A percentile compares a stretch with the other conserved stretches of the same genome.
phyloP scores from a whole-genome alignment of 352 stramenopile genomes.

The Phytophthora nicotianae region DNA sequence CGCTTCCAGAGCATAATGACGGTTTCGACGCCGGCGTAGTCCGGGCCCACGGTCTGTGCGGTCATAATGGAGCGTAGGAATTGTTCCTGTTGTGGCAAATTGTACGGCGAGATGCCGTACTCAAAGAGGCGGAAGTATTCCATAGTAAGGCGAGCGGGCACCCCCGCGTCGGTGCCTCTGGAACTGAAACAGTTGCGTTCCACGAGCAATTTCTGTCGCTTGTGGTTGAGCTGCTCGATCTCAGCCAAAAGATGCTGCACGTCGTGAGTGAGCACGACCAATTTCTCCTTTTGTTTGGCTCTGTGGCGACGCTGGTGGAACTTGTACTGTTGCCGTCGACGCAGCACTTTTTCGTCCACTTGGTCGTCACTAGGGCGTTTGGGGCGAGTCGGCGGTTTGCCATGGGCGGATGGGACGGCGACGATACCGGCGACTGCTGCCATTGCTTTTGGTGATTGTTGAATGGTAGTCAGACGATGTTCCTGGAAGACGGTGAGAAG shows the following conservation, averaged over 20 bases:
- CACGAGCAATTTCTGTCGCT: constrained; percentile 34
- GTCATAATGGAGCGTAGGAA: constrained; percentile 66
- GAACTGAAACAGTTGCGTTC: constrained; percentile 42
- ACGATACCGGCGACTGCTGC: constrained; percentile 14
- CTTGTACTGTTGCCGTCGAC: constrained; percentile 64
- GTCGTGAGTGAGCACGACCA: constrained; percentile 44
- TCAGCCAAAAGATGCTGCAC: constrained; percentile 43
- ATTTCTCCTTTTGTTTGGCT: constrained; percentile 66
- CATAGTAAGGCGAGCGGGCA: constrained; percentile 40
- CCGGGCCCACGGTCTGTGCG: constrained; percentile 43
- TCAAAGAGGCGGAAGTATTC: constrained; percentile 69
- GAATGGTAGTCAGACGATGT: background rate
- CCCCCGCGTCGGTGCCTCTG: constrained; percentile 30
- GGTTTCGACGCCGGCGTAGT: constrained; percentile 54
- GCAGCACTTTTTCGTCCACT: constrained; percentile 51
- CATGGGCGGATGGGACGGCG: background rate
- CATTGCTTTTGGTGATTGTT: constrained; percentile 13
- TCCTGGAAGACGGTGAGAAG: constrained; percentile 13
- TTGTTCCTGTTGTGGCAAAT: constrained; percentile 39
- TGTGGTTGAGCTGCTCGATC: constrained; percentile 44
- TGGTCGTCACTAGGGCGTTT: constrained; percentile 10
- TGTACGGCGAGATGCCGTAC: constrained; percentile 40
- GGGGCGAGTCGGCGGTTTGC: constrained; percentile 15
- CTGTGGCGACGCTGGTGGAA: constrained; percentile 71
- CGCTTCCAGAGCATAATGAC: constrained; percentile 54